Conservation (phyloP, 805 yeast species). For the Ogataea populi-albae region DNA sequence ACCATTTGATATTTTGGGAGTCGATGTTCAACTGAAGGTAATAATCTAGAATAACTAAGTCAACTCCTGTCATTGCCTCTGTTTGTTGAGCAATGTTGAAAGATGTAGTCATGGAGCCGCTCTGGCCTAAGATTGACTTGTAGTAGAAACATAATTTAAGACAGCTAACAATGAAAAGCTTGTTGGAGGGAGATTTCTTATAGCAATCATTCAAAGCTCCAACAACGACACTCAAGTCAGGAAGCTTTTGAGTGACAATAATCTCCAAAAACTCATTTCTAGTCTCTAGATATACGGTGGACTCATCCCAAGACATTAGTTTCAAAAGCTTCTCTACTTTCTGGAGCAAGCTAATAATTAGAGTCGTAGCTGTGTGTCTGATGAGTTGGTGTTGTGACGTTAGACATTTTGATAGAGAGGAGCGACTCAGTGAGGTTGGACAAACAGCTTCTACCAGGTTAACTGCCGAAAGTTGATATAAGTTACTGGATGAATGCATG, state of each 20-base stretch:
- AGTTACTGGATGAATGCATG: constrained; percentile 1
- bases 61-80: constrained; percentile 44
- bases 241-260: constrained; percentile 36
- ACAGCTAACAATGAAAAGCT: constrained; percentile 46
- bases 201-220: constrained; percentile 42
- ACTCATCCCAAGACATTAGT: constrained; percentile 18
- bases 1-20: constrained; percentile 62
- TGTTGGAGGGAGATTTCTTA: constrained; percentile 36
- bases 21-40: constrained; percentile 60
- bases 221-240: constrained; percentile 47
- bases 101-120: constrained; percentile 17
- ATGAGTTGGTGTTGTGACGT: constrained; percentile 49
- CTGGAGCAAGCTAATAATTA: constrained; percentile 50
- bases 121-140: constrained; percentile 16
- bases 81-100: constrained; percentile 28
- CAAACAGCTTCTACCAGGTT: constrained; percentile 53
- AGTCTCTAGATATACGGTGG: constrained; percentile 10
- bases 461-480: constrained; percentile 10
- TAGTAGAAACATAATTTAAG: constrained; percentile 37
- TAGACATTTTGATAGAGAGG: constrained; percentile 57
- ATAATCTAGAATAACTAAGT: constrained; percentile 55
- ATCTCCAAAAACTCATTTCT: constrained; percentile 23
- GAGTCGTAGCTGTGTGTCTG: constrained; percentile 60
- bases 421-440: constrained; percentile 62
- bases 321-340: constrained; percentile 46